Evolutionary conservation across 2,329 filamentous ascomycete genomes (phyloP).

Genomic region (Paecilomyces sp.): DNA sequence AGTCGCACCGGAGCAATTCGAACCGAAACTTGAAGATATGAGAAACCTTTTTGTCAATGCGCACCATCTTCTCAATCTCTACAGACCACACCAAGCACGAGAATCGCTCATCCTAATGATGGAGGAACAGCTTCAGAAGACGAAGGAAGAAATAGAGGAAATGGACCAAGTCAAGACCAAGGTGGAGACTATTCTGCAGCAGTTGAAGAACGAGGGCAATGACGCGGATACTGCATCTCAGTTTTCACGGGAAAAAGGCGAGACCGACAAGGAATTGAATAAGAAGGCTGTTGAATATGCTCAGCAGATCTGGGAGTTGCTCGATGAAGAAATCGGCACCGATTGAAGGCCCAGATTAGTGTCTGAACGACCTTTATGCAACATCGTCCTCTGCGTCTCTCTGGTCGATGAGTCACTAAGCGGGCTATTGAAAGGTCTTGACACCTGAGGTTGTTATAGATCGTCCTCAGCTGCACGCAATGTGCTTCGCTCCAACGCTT

Average conservation of each 20-base stretch:
- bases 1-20: slow-evolving; percentile 58
- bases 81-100: slow-evolving; percentile 83
- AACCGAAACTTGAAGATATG: slow-evolving; percentile 69
- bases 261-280: slow-evolving; percentile 6
- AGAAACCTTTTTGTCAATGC: slow-evolving; percentile 82
- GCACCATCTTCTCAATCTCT: slow-evolving; percentile 89
- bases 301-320: slow-evolving; percentile 30
- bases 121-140: slow-evolving; percentile 72
- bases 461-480: neutral
- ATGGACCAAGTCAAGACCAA: slow-evolving; percentile 67
- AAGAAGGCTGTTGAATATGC: slow-evolving; percentile 20
- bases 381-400: neutral
- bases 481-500: neutral
- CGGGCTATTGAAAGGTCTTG: neutral
- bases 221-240: slow-evolving; percentile 10
- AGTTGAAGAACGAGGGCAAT: slow-evolving; percentile 23
- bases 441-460: neutral
- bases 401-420: neutral
- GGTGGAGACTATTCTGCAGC: slow-evolving; percentile 42
- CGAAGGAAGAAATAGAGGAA: slow-evolving; percentile 68
- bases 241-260: slow-evolving; percentile 1
- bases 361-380: neutral
- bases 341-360: slow-evolving; percentile 8
- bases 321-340: slow-evolving; percentile 24
- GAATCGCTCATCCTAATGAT: slow-evolving; percentile 82